Conservation (phyloP, 1,139 yeast species). For the Protomyces macrosporus region DNA sequence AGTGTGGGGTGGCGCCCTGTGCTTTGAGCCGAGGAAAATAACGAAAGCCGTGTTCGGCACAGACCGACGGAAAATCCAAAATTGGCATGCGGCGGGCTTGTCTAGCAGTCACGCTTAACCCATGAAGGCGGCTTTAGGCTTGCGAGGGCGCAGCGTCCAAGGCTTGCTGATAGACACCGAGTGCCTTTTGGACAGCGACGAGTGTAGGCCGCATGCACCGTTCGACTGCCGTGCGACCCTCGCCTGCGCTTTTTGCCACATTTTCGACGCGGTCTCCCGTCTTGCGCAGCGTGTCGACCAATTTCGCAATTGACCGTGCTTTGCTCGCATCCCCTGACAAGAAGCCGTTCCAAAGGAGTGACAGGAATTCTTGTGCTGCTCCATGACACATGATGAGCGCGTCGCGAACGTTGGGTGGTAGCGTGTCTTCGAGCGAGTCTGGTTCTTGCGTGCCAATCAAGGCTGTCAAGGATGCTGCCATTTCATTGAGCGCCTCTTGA, state of each 20-base stretch:
- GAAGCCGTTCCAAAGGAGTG: slow-evolving; percentile 65
- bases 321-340: slow-evolving; percentile 49
- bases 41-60: not conserved
- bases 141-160: not conserved
- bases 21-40: not conserved
- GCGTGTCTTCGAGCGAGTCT: slow-evolving; percentile 7
- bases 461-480: slow-evolving; percentile 1
- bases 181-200: slow-evolving; percentile 42
- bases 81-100: not conserved
- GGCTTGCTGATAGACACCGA: slow-evolving; percentile 40
- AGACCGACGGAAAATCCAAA: not conserved
- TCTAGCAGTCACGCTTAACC: not conserved
- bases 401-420: slow-evolving; percentile 14
- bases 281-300: slow-evolving; percentile 45
- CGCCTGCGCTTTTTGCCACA: slow-evolving; percentile 34
- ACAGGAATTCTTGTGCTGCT: slow-evolving; percentile 63
- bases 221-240: not conserved
- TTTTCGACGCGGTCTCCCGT: slow-evolving; percentile 47
- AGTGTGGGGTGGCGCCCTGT: not conserved
- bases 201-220: slow-evolving; percentile 40
- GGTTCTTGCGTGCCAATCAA: slow-evolving; percentile 4
- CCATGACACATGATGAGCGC: slow-evolving; percentile 43
- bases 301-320: slow-evolving; percentile 14
- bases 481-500: slow-evolving; percentile 12
- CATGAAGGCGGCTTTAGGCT: not conserved